phyloP scores from a whole-genome alignment of 2,329 filamentous ascomycete species.

The Tolypocladium album region DNA sequence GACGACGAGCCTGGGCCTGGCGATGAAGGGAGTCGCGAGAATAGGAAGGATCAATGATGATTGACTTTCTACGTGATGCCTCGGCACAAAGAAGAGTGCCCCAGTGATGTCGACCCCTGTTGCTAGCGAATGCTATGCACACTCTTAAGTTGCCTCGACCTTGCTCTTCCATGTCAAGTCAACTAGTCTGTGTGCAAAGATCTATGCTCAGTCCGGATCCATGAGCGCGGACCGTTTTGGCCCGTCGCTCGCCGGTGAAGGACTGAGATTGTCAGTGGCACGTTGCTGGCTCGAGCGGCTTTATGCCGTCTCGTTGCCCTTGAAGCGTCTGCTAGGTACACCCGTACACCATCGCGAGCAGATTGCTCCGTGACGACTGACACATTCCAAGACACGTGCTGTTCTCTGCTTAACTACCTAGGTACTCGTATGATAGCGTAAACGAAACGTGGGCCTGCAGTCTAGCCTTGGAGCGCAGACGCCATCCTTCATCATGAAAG shows the following conservation, averaged over 20 bases:
- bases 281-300: constrained; percentile 13
- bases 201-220: constrained; percentile 34
- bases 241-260: constrained; percentile 13
- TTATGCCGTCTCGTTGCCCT: constrained; percentile 15
- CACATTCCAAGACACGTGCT: constrained; percentile 11
- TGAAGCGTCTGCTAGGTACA: constrained; percentile 25
- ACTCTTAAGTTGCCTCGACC: constrained; percentile 93
- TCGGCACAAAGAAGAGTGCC: not conserved
- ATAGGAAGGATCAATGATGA: constrained; percentile 19
- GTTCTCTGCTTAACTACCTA: not conserved
- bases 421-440: not conserved
- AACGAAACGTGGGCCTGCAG: not conserved
- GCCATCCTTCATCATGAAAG: not conserved
- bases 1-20: constrained; percentile 37
- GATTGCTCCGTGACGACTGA: constrained; percentile 15
- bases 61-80: not conserved
- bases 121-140: constrained; percentile 44
- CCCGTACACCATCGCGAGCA: constrained; percentile 16
- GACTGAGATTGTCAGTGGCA: constrained; percentile 20
- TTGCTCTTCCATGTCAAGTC: constrained; percentile 68
- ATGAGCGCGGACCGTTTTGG: constrained; percentile 42
- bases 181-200: constrained; percentile 98
- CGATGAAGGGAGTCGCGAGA: constrained; percentile 32
- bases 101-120: not conserved
- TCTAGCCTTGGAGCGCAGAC: not conserved